Base-by-base conservation (phyloP, 306 rosid species). In the Carpinus viminea region DNA sequence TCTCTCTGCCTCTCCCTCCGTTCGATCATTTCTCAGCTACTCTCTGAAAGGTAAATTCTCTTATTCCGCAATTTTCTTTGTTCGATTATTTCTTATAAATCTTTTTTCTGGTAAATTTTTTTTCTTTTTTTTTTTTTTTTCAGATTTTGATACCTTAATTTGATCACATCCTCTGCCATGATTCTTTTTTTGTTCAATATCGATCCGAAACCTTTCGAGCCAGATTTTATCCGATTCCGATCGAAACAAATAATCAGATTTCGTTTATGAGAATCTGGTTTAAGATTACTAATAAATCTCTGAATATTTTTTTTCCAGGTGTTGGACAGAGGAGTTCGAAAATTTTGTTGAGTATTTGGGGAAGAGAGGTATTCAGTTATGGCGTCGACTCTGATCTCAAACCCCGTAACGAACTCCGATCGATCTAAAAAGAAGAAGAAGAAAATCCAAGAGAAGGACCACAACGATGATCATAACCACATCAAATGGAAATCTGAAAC, bases 401-500 rank as follows among this genome's bases (percentile, higher is more conserved):
- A 87, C 78, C 85, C 88, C 15, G 73, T 79, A 43, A 52, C 80
- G 21, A 89, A 71, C 86, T 74, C 91, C 36, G 91, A 90, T 34
- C 86, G 86, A 2, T 83, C 83, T 31, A 89, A 97, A 77, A 90
- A 79, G 83, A 88, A 81, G 73, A 92, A 85, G 89, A 91, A 91
- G 88, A 93, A 85, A 84, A 46, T 73, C 31, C 90, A 85, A 36
- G 36, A 84, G 21, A 86, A 79, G 18, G 82, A 88, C 0, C 79
- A 51, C 82, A 76, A 62, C 65, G 78, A 86, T 26, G 83, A 80
- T 9, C 96, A 80, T 53, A 78, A 43, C 68, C 84, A 80, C 15
- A 74, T 66, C 5, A 91, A 79, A 59, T 95, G 97, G 99, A 89
- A 93, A 76, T 92, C 98, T 4, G 87, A 89, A 57, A 47, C 89